Evolutionary conservation across 2,329 filamentous ascomycete genomes (phyloP).

Genomic region (Botrytis pseudocinerea): DNA sequence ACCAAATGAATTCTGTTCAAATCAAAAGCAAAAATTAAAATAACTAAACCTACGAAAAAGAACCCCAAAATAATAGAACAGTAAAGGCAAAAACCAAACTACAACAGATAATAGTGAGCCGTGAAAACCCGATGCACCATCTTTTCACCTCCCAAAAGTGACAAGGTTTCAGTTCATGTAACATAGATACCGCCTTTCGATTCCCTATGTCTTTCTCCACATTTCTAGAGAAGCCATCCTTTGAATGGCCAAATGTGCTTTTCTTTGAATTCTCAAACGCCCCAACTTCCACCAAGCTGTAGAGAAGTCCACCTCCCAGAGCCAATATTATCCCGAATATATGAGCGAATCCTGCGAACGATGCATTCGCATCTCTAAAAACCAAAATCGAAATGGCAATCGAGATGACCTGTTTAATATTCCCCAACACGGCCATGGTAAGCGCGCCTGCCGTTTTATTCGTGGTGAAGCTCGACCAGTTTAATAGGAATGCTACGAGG

Average conservation of each 20-base stretch:
- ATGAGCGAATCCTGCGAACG: neutral
- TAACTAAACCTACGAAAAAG: neutral
- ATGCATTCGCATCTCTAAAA: conserved; percentile 33
- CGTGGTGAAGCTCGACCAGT: conserved; percentile 58
- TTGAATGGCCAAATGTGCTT: neutral
- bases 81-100: no score
- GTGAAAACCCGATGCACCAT: neutral
- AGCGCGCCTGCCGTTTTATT: conserved; percentile 59
- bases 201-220: neutral
- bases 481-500: conserved; percentile 55
- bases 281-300: neutral
- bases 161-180: neutral
- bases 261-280: neutral
- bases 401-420: conserved; percentile 59
- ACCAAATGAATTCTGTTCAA: neutral
- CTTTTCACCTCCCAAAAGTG: neutral
- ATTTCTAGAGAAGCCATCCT: neutral
- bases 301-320: neutral
- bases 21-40: neutral
- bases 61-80: neutral
- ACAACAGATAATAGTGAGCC: neutral
- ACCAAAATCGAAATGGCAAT: conserved; percentile 54
- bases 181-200: neutral
- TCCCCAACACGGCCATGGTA: conserved; percentile 61
- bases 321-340: neutral